Percentiles rank a stretch among this genome's conserved stretches.
Evolutionary conservation across 345 rosid species (phyloP).

Genomic region (Hypericum androsaemum): DNA sequence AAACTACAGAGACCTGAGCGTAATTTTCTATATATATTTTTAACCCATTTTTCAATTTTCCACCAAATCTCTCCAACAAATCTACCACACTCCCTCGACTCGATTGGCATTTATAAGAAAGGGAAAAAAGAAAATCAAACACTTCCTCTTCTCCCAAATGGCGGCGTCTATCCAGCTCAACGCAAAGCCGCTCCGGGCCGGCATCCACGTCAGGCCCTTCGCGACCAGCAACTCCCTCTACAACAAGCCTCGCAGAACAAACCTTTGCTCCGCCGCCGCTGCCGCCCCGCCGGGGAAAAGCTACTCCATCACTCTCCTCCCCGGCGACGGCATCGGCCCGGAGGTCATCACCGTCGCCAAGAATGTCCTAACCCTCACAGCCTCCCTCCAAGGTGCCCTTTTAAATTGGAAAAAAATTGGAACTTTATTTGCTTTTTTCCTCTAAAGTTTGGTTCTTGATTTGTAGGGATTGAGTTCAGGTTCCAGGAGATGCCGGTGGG

Average conservation of each 20-base stretch:
- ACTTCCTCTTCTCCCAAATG: not conserved
- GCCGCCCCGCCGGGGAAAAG: conserved; percentile 33
- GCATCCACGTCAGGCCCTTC: conserved; percentile 16
- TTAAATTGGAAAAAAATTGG: not conserved
- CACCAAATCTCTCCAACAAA: no score
- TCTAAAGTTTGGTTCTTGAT: not conserved
- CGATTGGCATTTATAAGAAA: no score
- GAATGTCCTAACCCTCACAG: conserved; percentile 58
- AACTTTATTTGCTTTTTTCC: not conserved
- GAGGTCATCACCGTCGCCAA: conserved; percentile 75
- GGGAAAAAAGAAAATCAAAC: no score
- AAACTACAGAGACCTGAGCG: no score
- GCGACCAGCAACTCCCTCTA: conserved; percentile 16
- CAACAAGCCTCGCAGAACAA: conserved; percentile 23
- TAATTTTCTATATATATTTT: no score
- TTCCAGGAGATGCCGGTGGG: conserved; percentile 90
- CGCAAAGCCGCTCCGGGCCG: conserved; percentile 18
- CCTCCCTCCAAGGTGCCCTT: conserved; percentile 63
- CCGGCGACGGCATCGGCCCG: conserved; percentile 97
- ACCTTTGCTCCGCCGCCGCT: conserved; percentile 39
- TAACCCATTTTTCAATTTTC: no score
- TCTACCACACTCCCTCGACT: no score
- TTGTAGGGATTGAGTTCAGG: conserved; percentile 61
- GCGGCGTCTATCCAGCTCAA: conserved; percentile 27
- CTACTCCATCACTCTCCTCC: conserved; percentile 73